Evolutionary conservation across 305 asterid genomes (phyloP).

Genomic region (Striga hermonthica): DNA sequence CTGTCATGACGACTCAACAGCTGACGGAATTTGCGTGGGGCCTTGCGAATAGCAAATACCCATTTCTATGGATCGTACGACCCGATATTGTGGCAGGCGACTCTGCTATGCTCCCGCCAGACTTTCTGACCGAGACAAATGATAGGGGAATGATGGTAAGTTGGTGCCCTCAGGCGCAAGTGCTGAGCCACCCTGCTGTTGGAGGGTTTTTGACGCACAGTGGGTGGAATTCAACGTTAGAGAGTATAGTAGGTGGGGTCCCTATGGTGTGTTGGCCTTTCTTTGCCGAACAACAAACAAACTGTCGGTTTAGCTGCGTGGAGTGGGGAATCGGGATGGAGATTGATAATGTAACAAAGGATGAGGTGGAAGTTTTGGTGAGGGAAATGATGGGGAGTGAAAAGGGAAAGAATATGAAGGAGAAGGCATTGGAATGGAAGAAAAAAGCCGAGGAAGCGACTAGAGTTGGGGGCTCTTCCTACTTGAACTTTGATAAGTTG

Average conservation of each 20-base stretch:
- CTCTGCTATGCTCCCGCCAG: conserved; percentile 36
- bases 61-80: conserved; percentile 36
- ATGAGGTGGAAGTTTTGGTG: conserved; percentile 37
- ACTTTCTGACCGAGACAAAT: conserved; percentile 32
- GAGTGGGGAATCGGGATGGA: conserved; percentile 46
- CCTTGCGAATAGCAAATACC: conserved; percentile 35
- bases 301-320: conserved; percentile 47
- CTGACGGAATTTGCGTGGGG: conserved; percentile 45
- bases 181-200: conserved; percentile 29
- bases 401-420: conserved; percentile 39
- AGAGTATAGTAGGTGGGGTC: conserved; percentile 18
- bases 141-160: conserved; percentile 34
- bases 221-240: neutral
- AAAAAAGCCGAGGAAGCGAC: conserved; percentile 37
- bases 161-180: conserved; percentile 38
- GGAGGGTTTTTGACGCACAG: conserved; percentile 39
- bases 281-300: conserved; percentile 65
- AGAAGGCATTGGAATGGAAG: conserved; percentile 38
- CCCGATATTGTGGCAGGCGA: conserved; percentile 38
- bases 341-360: conserved; percentile 41
- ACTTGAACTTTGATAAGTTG: conserved; percentile 34
- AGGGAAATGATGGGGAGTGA: conserved; percentile 42
- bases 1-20: conserved; percentile 36
- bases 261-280: conserved; percentile 50
- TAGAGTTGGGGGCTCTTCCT: conserved; percentile 34